Evolutionary conservation across 768 basidiomycete species (phyloP), one percentile per base, ranked within the genome.

Genomic region (Leccinum subtestaceum): DNA sequence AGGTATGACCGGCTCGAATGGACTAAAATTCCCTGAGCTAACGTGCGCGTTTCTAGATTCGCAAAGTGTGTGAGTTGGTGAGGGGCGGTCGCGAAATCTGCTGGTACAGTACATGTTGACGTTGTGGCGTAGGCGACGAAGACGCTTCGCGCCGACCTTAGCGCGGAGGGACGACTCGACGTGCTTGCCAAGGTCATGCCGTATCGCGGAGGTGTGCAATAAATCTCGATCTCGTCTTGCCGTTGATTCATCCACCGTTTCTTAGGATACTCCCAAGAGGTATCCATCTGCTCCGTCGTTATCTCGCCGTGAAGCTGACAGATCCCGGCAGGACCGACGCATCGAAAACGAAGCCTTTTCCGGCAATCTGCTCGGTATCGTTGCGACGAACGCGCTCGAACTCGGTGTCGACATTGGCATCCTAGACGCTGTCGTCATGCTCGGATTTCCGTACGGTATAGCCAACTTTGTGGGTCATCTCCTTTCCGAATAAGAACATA

Each of bases 331-430:
- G 87, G 93, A 94, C 66, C 85, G 93, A 27, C 84, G 93, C 60
- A 95, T 95, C 52, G 93, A 96, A 70, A 78, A 83, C 48, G 89
- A 95, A 66, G 93, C 94, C 6, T 96, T 95, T 68, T 84, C 86
- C 2, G 92, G 93, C 2, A 80, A 84, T 61, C 77, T 95, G 12
- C 81, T 96, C 0, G 93, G 94, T 12, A 88, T 95, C 48, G 81
- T 96, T 32, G 90, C 93, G 1, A 96, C 93, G 1, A 95, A 93
- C 65, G 93, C 27, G 27, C 93, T 95, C 12, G 94, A 96, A 71
- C 83, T 95, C 9, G 93, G 93, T 13, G 93, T 23, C 23, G 23
- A 23, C 23, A 23, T 23, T 23, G 23, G 91, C 15, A 83, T 81
- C n/a, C 72, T 95, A 53, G 94, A 95, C 67, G 91, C 89, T 7